Conservation (phyloP, 2,329 filamentous ascomycete species). For the Hypocrella siamensis region DNA sequence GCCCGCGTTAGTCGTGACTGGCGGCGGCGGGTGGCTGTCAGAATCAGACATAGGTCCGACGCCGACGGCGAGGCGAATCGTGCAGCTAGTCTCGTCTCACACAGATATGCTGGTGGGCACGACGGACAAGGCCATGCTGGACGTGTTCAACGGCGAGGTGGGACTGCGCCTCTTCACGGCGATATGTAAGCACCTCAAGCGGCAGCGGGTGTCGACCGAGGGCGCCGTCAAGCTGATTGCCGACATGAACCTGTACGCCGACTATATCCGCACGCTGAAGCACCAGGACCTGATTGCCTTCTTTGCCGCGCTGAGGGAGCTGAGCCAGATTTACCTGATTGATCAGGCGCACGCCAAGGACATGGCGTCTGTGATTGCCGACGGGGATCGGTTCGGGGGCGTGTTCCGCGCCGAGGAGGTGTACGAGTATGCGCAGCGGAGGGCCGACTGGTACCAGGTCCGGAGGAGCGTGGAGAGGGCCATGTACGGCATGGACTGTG, state of each 20-base stretch:
- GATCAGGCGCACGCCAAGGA: conserved; percentile 75
- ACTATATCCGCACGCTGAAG: conserved; percentile 65
- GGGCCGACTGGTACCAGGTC: conserved; percentile 91
- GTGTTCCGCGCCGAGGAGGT: conserved; percentile 94
- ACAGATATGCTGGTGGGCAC: conserved; percentile 87
- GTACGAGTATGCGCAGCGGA: conserved; percentile 86
- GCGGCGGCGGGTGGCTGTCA: conserved; percentile 13
- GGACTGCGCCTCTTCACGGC: conserved; percentile 82
- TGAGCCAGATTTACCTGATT: conserved; percentile 92
- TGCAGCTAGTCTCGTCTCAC: conserved; percentile 74
- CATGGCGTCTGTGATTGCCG: conserved; percentile 87
- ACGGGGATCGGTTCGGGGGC: conserved; percentile 75
- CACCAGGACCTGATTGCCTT: conserved; percentile 79
- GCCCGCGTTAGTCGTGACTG: conserved; percentile 7
- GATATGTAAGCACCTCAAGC: conserved; percentile 93
- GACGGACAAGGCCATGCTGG: conserved; percentile 94
- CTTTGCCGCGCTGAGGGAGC: conserved; percentile 78
- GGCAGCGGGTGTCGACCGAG: conserved; percentile 78
- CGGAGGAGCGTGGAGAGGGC: conserved; percentile 80
- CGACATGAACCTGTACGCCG: conserved; percentile 88
- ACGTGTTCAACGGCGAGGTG: conserved; percentile 97
- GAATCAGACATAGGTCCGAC: conserved; percentile 49
- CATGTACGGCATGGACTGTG: conserved; percentile 92
- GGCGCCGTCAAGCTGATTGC: conserved; percentile 88
- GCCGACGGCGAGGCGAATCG: conserved; percentile 61